phyloP scores from a whole-genome alignment of 352 stramenopile species.

The Phytophthora pistaciae region DNA sequence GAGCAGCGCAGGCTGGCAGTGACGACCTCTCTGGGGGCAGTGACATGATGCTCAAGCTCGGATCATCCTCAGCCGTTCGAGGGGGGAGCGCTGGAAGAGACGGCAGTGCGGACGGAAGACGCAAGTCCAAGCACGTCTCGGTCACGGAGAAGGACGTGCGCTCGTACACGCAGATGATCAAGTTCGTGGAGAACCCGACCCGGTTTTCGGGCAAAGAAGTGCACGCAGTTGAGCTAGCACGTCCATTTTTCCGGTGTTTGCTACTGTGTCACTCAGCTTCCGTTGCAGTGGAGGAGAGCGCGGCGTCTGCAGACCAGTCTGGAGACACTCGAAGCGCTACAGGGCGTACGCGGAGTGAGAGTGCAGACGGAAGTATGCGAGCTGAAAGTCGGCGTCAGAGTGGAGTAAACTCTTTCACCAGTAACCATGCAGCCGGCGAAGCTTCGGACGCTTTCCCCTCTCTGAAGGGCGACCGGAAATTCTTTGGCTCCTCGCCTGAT shows the following conservation, averaged over 20 bases:
- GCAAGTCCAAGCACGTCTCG: constrained; percentile 50
- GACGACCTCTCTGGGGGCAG: constrained; percentile 23
- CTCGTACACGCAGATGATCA: constrained; percentile 70
- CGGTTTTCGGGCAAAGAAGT: constrained; percentile 61
- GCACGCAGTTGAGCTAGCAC: constrained; percentile 64
- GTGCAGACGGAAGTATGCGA: constrained; percentile 30
- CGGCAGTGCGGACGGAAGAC: constrained; percentile 20
- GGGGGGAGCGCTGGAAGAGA: constrained; percentile 17
- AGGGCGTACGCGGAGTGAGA: constrained; percentile 20
- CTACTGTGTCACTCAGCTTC: constrained; percentile 86
- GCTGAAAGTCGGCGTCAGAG: constrained; percentile 30
- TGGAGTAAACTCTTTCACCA: constrained; percentile 34
- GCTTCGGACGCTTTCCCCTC: constrained; percentile 41
- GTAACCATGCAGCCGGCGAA: constrained; percentile 31
- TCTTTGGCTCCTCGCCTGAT: constrained; percentile 85
- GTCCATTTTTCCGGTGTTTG: constrained; percentile 84
- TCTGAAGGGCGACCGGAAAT: constrained; percentile 50
- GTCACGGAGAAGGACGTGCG: constrained; percentile 78
- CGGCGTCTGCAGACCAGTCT: constrained; percentile 3
- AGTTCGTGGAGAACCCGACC: constrained; percentile 69
- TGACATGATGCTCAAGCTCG: constrained; percentile 38
- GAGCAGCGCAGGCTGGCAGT: constrained; percentile 40
- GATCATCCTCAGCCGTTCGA: constrained; percentile 5
- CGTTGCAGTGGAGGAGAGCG: constrained; percentile 58
- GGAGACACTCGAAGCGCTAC: constrained; percentile 18